Evolutionary conservation across 768 basidiomycete genomes (phyloP).

Genomic region (Russula vinacea): DNA sequence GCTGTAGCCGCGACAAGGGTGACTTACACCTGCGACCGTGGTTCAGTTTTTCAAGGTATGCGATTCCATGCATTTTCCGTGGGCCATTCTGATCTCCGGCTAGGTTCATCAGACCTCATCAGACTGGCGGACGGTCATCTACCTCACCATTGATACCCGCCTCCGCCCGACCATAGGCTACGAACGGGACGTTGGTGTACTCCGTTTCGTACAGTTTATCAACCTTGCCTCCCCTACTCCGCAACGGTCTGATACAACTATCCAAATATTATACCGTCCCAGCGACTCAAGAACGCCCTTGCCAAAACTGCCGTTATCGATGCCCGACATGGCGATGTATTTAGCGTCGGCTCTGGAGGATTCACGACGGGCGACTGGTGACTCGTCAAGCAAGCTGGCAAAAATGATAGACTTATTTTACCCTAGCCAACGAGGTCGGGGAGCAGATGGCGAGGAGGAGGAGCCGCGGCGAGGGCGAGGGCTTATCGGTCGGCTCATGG

Average conservation of each 20-base stretch:
- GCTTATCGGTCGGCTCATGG: conserved; percentile 46
- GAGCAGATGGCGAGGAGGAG: conserved; percentile 40
- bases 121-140: conserved; percentile 73
- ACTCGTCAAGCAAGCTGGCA: conserved; percentile 62
- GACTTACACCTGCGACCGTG: conserved; percentile 66
- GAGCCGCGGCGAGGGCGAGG: conserved; percentile 48
- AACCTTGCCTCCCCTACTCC: conserved; percentile 56
- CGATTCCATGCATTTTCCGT: conserved; percentile 6
- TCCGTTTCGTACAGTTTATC: conserved; percentile 70
- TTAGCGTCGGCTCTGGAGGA: conserved; percentile 67
- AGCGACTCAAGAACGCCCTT: conserved; percentile 55
- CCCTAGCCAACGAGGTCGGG: conserved; percentile 43
- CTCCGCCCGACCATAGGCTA: conserved; percentile 50
- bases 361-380: conserved; percentile 57
- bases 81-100: conserved; percentile 8
- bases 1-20: conserved; percentile 53
- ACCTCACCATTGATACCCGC: conserved; percentile 73
- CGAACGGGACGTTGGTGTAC: conserved; percentile 57
- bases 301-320: conserved; percentile 68
- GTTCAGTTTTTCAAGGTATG: conserved; percentile 74
- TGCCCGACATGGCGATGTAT: conserved; percentile 74
- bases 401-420: conserved; percentile 68
- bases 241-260: conserved; percentile 57
- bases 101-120: conserved; percentile 57
- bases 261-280: conserved; percentile 75